phyloP scores from a whole-genome alignment of 148 eudicot genomes.

The Nyssa sinensis region DNA sequence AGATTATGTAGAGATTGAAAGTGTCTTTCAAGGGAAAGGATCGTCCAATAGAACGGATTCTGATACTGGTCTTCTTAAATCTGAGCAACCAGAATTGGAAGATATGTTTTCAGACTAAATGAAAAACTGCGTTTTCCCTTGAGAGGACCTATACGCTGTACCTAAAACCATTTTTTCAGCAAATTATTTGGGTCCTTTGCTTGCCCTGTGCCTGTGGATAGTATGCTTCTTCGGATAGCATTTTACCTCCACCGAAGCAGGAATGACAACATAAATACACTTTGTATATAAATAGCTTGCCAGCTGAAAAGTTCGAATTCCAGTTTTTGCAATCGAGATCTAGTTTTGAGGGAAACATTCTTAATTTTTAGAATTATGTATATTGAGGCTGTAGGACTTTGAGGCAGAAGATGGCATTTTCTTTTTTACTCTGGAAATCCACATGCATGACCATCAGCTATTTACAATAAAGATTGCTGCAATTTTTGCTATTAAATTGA shows the following conservation, averaged over 20 bases:
- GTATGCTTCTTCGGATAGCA: conserved; percentile 6
- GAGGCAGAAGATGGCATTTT: not conserved
- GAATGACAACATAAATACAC: not conserved
- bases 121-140: not conserved
- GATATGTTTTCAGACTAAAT: conserved; percentile 32
- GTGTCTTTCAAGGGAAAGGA: conserved; percentile 15
- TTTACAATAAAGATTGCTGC: too few relatives aligned
- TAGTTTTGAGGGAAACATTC: conserved; percentile 1
- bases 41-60: conserved; percentile 11
- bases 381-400: conserved; percentile 21
- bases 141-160: not conserved
- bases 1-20: conserved; percentile 32
- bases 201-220: not conserved
- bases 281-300: conserved; percentile 30
- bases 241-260: conserved; percentile 9
- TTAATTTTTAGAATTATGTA: conserved; percentile 13
- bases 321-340: conserved; percentile 5
- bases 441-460: too few relatives aligned
- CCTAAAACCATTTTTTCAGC: not conserved
- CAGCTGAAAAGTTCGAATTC: conserved; percentile 7
- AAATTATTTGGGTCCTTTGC: conserved; percentile 7
- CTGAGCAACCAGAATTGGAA: conserved; percentile 33
- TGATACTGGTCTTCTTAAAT: conserved; percentile 14
- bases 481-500: not conserved
- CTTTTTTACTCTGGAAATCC: not conserved